phyloP scores from a whole-genome alignment of 495 filamentous ascomycete species.

The Geoglossum glabrum region DNA sequence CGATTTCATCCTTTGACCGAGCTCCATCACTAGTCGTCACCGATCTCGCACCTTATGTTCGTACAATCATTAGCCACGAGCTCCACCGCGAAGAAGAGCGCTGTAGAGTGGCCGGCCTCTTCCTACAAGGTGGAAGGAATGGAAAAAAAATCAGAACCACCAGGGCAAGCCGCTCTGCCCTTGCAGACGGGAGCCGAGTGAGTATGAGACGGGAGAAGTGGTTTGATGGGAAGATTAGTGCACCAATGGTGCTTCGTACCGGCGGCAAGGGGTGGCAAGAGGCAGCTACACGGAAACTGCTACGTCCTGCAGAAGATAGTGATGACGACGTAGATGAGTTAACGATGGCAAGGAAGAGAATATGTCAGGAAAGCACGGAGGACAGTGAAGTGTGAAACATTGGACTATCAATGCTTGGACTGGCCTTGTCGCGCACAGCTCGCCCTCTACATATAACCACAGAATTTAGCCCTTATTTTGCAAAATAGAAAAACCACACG shows the following conservation, averaged over 20 bases:
- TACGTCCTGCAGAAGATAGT: background rate
- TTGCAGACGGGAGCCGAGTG: slow-evolving; percentile 59
- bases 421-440: background rate
- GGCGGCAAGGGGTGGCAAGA: slow-evolving; percentile 16
- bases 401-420: background rate
- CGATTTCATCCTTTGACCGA: slow-evolving; percentile 48
- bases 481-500: too few relatives aligned
- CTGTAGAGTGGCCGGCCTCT: slow-evolving; percentile 35
- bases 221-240: slow-evolving; percentile 50
- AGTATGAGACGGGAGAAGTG: slow-evolving; percentile 56
- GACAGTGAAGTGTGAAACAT: background rate
- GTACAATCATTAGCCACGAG: slow-evolving; percentile 61
- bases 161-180: slow-evolving; percentile 56
- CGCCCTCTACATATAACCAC: background rate
- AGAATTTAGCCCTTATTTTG: background rate
- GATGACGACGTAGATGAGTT: background rate
- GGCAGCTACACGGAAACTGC: background rate
- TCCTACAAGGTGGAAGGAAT: slow-evolving; percentile 29
- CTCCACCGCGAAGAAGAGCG: slow-evolving; percentile 45
- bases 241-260: slow-evolving; percentile 40
- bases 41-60: slow-evolving; percentile 71
- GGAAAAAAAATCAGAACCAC: slow-evolving; percentile 55
- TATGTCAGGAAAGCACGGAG: background rate
- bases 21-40: slow-evolving; percentile 37
- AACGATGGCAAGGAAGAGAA: background rate